Evolutionary conservation across 192 early-diverging fungal species (phyloP), one percentile per base, ranked within the genome.

Genomic region (Paraglomus occultum): DNA sequence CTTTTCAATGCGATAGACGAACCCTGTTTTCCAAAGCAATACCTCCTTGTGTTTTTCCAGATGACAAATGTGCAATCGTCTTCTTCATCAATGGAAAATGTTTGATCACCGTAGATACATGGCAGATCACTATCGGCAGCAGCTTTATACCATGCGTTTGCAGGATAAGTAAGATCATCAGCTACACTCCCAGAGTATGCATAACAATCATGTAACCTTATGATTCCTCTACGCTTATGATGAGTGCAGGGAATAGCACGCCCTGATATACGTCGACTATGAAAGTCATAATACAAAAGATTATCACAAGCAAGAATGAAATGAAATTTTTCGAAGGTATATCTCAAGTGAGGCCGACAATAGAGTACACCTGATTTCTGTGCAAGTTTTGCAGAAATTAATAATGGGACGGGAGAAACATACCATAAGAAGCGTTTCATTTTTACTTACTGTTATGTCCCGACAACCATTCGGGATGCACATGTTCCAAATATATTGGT

Each of bases 61-160:
- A 79, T 71, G 23, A 74, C 72, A 49, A 79, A 79, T 20, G 77
- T 79, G 22, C 77, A 76, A 5, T 79, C 77, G 20, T 76, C 74
- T 20, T 74, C 77, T 8, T 74, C 69, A 38, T 79, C 77, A 53
- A 73, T 72, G 20, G 64, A 72, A 71, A 57, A 74, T 55, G 76
- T 51, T 14, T 74, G 74, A 61, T 79, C 77, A 0, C 67, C 51
- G 52, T 70, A 79, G 39, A 71, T 73, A 18, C 77, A 42, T 10
- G 77, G 71, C 10, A 79, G 18, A 4, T 64, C 48, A 11, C 20
- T 50, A 18, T 6, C 43, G 39, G 6, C n/a, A n/a, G 4, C 7
- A 6, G 0, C 3, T 61, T 73, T 71, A 18, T 60, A 75, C 20
- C 73, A 70, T 40, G 64, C 67, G 44, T 68, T 66, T 4, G 70